Base-by-base conservation (phyloP, 164 flowering plant genomes). In the Liquidambar formosana region DNA sequence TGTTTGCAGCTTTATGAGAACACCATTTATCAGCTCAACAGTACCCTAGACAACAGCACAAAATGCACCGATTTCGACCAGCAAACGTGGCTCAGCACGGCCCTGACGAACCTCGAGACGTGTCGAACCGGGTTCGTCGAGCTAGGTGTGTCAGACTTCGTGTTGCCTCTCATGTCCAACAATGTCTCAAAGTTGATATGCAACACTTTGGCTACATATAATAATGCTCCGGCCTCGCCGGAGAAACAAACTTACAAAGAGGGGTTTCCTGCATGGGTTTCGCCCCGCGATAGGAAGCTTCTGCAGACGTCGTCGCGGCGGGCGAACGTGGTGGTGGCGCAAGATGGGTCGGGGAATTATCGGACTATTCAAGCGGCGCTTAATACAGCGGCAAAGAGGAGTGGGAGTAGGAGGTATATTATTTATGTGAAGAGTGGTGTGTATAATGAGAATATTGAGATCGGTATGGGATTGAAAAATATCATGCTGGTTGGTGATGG, bases 401-500 rank as follows among this genome's bases (percentile, higher is more conserved):
- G 45, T 2, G 71, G 75, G 13, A 82, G 76, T 47, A 73, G 75
- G 33, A 77, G 87, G 76, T 84, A 71, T 70, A 72, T 84, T 1
- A 86, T 88, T 33, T 63, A 77, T 28, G 82, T 88, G 53, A 88
- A 80, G 72, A 61, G 66, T 0, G 92, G 92, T 1, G 70, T 69
- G 41, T 88, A 88, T 41, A 63, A 18, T n/a, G 90, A 88, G 77
- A 77, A 86, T 28, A 41, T 88, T 33, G 80, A 74, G 45, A 77
- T 88, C 33, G 83, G 74, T 10, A 77, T 46, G 8, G 77, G 64
- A 0, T 2, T 73, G 73, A 80, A 73, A 68, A 80, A 86, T 49
- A 72, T 87, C 12, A 87, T 84, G 89, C 38, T 89, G 25, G 69
- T 83, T 33, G 91, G 94, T 4, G 94, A 85, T 69, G 88, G 91